These are phyloP conservation scores for Dimocarpus longan DNA, from an alignment of 345 rosid genomes.

Conservation along the genomic window DNA sequence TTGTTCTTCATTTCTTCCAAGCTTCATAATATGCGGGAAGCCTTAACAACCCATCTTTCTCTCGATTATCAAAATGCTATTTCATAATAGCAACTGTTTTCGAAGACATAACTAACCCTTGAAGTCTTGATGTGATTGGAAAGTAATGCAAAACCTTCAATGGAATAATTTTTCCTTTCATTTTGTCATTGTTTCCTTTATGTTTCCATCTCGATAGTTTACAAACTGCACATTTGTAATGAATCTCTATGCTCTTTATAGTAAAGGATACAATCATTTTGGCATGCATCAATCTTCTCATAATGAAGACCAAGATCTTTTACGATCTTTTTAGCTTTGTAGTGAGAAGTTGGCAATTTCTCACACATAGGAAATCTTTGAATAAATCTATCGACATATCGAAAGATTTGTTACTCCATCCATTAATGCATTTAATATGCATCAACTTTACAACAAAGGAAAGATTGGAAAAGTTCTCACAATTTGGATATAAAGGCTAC, in stretches of 20 bases:
- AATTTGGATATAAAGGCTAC: neutral
- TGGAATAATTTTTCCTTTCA: neutral
- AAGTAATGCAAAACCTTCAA: conserved; percentile 14
- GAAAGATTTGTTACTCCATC: conserved; percentile 7
- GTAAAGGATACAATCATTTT: conserved; percentile 8
- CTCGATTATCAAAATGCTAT: no score
- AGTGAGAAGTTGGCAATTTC: neutral
- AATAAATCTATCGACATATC: conserved; percentile 6
- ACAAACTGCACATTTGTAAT: neutral
- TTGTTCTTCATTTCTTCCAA: no score
- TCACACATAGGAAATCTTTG: neutral
- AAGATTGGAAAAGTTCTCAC: conserved; percentile 1
- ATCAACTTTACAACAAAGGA: conserved; percentile 1
- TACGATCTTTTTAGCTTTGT: conserved; percentile 9
- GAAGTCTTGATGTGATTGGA: conserved; percentile 6
- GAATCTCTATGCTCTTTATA: neutral
- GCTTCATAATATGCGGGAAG: no score
- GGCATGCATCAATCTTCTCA: conserved; percentile 21
- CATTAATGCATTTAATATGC: conserved; percentile 7
- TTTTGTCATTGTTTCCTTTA: neutral
- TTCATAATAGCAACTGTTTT: no score
- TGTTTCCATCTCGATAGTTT: conserved; percentile 2
- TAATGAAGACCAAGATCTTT: neutral
- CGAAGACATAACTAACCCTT: conserved; percentile 8
- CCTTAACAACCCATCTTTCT: no score